Evolutionary conservation across 1,284 basidiomycete genomes (phyloP), one percentile per base, ranked within the genome.

Genomic region (Microbotryum intermedium): DNA sequence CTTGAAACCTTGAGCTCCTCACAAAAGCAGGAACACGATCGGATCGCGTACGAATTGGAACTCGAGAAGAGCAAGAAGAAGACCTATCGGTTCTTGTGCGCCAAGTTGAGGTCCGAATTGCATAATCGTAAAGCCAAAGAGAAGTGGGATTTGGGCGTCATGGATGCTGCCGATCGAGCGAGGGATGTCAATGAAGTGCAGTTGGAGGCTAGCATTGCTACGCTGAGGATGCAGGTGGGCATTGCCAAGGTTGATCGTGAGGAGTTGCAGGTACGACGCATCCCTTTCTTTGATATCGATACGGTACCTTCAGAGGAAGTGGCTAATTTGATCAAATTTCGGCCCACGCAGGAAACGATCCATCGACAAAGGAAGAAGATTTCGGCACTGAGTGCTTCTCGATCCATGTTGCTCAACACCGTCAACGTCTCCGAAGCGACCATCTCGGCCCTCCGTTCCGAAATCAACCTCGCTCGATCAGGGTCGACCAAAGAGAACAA

Each of bases 141-240:
- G 49, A 68, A 61, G 51, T 68, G 61, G 61, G 64, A 65, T 49
- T 45, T 68, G 21, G 60, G 58, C 44, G 30, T 68, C 42, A 58
- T 68, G 43, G 66, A 68, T 53, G 30, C 43, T 7, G 63, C 55
- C 28, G 66, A 68, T 44, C 43, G 66, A 30, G 21, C 23, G 30
- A 59, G 57, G 61, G 66, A 68, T 47, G 51, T 57, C n/a, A 47
- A 28, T 29, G 21, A 52, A 16, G 59, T 61, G 42, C 48, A 60
- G 43, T 16, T 50, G 8, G 64, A 68, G 51, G 55, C 21, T 1
- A 45, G 61, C 26, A 3, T 60, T 1, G 58, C 47, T 1, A 13
- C 50, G n/a, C n/a, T 51, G n/a, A 51, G 23, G 47, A 53, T 56
- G 8, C 45, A 66, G 42, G 4, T 48, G 28, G 58, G 52, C 4